Conservation (phyloP, 768 basidiomycete genomes). For the Russula lepida region DNA sequence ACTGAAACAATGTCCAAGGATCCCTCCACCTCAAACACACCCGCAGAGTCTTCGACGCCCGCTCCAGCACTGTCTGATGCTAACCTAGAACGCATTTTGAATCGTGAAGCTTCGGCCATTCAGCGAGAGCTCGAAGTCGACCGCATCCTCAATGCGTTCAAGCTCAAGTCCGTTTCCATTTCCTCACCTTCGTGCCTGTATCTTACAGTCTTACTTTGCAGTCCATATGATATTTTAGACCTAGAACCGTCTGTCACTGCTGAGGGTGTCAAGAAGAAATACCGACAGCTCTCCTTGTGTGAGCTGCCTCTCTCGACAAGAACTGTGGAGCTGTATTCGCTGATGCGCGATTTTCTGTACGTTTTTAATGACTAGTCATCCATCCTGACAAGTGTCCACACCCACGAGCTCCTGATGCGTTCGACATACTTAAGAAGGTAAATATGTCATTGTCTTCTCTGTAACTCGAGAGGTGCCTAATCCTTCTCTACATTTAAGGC, state of each 20-base stretch:
- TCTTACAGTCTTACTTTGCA: constrained; percentile 26
- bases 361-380: constrained; percentile 61
- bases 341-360: constrained; percentile 29
- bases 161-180: constrained; percentile 66
- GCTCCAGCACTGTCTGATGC: constrained; percentile 30
- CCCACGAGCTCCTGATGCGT: constrained; percentile 81
- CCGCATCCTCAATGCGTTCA: constrained; percentile 89
- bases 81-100: constrained; percentile 75
- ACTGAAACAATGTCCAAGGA: background rate
- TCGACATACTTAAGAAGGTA: constrained; percentile 91
- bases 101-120: constrained; percentile 74
- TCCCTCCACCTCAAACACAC: constrained; percentile 2
- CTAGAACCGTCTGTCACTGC: constrained; percentile 60
- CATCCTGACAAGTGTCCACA: constrained; percentile 98
- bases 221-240: constrained; percentile 91
- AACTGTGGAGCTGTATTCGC: constrained; percentile 12
- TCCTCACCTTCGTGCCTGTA: background rate
- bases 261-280: constrained; percentile 85
- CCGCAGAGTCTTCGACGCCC: constrained; percentile 7
- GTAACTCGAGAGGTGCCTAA: background rate
- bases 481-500: constrained; percentile 43
- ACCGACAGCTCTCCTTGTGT: constrained; percentile 80
- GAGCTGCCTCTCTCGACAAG: constrained; percentile 27
- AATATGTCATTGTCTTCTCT: background rate
- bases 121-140: constrained; percentile 86